phyloP scores from a whole-genome alignment of 169 alveolate species.

The Sarcocystis neurona region DNA sequence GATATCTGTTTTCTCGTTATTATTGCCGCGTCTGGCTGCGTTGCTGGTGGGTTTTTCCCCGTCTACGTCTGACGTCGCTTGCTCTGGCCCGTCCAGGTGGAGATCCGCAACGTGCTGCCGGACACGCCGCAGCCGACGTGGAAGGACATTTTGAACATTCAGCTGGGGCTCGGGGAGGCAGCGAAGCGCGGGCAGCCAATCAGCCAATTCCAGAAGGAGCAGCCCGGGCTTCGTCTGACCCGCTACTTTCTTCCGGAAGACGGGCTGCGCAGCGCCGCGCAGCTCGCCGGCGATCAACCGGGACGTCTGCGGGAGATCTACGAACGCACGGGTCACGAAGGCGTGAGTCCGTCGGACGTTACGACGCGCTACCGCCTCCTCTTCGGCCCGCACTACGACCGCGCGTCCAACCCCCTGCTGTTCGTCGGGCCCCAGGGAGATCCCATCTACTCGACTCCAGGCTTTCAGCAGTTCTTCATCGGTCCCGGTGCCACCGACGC shows the following conservation, averaged over 20 bases:
- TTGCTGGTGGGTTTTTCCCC: no score
- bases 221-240: background rate
- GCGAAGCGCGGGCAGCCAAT: background rate
- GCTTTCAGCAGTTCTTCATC: background rate
- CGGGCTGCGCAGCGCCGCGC: slow-evolving; percentile 9
- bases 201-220: background rate
- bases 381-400: background rate
- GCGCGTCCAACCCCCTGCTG: background rate
- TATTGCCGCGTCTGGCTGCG: no score
- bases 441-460: background rate
- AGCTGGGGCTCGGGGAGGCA: slow-evolving; percentile 1
- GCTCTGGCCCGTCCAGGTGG: background rate
- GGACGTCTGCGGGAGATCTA: background rate
- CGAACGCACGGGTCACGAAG: background rate
- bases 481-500: slow-evolving; percentile 12
- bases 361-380: background rate
- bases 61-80: no score
- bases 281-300: background rate
- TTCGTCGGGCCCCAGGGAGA: background rate
- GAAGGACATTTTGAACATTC: background rate
- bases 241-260: background rate
- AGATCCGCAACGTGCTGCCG: slow-evolving; percentile 1
- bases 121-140: slow-evolving; percentile 2
- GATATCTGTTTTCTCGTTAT: no score
- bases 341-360: background rate